Conservation (phyloP, 2,329 filamentous ascomycete species). For the Alternaria longipes region DNA sequence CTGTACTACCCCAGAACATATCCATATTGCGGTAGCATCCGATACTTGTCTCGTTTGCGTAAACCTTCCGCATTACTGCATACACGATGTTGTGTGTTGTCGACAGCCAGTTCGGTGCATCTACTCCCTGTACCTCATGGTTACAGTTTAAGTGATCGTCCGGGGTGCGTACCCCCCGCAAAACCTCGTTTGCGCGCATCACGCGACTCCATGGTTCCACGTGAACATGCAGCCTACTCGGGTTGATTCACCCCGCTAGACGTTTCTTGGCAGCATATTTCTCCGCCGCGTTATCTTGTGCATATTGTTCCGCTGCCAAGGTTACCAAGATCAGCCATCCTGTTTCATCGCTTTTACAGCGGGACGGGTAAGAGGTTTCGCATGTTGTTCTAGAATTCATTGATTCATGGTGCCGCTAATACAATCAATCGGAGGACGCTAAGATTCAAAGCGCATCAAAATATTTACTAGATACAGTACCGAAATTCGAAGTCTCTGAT, state of each 20-base stretch:
- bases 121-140: neutral
- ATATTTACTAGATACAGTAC: neutral
- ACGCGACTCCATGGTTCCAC: neutral
- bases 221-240: slow-evolving; percentile 1
- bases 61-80: neutral
- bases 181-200: neutral
- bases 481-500: neutral
- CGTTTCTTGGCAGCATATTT: slow-evolving; percentile 5
- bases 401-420: neutral
- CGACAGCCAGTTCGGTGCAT: neutral
- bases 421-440: neutral
- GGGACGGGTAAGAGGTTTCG: neutral
- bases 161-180: slow-evolving; percentile 2
- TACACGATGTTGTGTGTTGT: neutral
- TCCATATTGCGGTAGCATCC: neutral
- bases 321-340: slow-evolving; percentile 1
- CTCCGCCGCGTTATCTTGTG: slow-evolving; percentile 6
- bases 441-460: neutral
- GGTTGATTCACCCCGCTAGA: slow-evolving; percentile 1
- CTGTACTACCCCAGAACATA: neutral
- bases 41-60: neutral
- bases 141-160: slow-evolving; percentile 1
- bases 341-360: neutral
- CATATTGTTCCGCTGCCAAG: slow-evolving; percentile 9
- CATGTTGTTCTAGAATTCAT: neutral